These are phyloP conservation scores for Jacaranda mimosifolia DNA, from an alignment of 257 asterid genomes.

Conservation along the genomic window DNA sequence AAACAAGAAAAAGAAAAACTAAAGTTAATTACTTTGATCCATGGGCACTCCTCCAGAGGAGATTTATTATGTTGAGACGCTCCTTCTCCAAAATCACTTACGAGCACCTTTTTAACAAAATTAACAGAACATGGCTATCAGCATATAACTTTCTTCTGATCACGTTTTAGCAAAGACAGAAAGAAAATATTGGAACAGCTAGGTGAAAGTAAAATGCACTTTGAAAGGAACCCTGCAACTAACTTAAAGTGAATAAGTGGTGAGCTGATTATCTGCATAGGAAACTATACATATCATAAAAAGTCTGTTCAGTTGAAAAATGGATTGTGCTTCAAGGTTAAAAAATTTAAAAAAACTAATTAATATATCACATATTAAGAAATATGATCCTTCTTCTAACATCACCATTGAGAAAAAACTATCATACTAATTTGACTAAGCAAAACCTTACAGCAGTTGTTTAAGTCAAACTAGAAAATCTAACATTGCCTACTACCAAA, in stretches of 20 bases:
- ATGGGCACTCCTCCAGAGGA: slow-evolving; percentile 45
- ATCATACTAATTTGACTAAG: neutral
- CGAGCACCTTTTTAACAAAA: slow-evolving; percentile 43
- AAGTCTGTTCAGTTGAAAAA: neutral
- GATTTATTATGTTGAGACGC: slow-evolving; percentile 26
- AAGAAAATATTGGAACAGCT: neutral
- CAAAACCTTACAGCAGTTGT: neutral
- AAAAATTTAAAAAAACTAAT: neutral
- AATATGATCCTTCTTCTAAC: neutral
- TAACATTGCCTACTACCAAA: neutral
- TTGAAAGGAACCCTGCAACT: neutral
- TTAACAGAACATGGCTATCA: slow-evolving; percentile 13
- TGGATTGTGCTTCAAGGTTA: neutral
- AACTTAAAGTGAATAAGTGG: slow-evolving; percentile 5
- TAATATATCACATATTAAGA: neutral
- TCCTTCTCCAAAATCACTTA: slow-evolving; percentile 40
- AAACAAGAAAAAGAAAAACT: slow-evolving; percentile 14
- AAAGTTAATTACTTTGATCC: slow-evolving; percentile 69
- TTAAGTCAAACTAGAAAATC: neutral
- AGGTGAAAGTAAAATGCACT: neutral
- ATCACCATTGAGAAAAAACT: neutral
- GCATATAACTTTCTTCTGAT: neutral
- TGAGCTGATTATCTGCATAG: neutral
- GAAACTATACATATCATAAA: neutral
- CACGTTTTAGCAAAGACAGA: slow-evolving; percentile 2